These are phyloP conservation scores for Amanita pseudoporphyria DNA, from an alignment of 768 basidiomycete genomes.

Conservation along the genomic window DNA sequence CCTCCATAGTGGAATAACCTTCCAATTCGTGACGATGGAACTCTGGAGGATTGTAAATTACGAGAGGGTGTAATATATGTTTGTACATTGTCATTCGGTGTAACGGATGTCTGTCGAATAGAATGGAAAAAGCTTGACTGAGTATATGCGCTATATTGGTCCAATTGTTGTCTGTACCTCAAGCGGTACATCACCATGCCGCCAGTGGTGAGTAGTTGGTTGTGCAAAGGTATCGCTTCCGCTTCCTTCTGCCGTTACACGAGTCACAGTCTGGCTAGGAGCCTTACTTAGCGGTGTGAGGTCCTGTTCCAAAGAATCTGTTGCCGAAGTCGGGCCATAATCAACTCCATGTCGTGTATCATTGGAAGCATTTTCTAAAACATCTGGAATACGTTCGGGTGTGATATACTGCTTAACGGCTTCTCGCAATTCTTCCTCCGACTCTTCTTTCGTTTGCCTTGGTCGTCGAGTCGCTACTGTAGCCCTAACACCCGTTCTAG, in stretches of 20 bases:
- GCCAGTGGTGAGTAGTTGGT: not conserved
- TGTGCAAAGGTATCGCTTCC: not conserved
- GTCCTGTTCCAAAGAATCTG: no score
- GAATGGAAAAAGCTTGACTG: constrained; percentile 1
- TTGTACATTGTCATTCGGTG: not conserved
- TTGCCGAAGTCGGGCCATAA: no score
- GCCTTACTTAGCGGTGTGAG: not conserved
- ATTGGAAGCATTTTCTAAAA: not conserved
- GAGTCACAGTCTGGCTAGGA: not conserved
- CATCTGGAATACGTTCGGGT: not conserved
- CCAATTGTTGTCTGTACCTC: not conserved
- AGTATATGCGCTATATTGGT: not conserved
- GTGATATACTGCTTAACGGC: not conserved
- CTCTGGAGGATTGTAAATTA: constrained; percentile 70
- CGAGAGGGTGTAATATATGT: constrained; percentile 19
- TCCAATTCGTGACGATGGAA: constrained; percentile 84
- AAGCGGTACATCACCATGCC: not conserved
- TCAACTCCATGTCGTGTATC: no score
- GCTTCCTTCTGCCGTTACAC: not conserved
- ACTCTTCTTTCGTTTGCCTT: constrained; percentile 4
- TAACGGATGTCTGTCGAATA: constrained; percentile 7
- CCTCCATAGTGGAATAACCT: constrained; percentile 93
- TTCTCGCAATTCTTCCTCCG: not conserved
- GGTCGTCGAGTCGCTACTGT: constrained; percentile 4
- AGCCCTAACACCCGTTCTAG: constrained; percentile 9